phyloP scores from a whole-genome alignment of 225 moss, liverwort and hornwort species.

The Polytrichum formosum region DNA sequence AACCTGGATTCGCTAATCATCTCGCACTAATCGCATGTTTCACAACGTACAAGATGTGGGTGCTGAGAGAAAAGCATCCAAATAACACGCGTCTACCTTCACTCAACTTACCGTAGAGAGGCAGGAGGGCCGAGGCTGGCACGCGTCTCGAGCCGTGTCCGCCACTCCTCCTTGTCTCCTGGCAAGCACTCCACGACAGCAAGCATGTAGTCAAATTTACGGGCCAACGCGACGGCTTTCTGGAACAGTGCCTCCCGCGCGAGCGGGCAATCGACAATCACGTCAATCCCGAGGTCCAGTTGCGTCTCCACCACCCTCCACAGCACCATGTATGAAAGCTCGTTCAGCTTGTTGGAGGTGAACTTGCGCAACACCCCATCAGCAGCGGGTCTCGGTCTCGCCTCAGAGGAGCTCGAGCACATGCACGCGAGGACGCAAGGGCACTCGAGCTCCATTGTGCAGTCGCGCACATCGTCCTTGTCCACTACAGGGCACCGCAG shows the following conservation, averaged over 20 bases:
- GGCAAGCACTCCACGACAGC: constrained; percentile 63
- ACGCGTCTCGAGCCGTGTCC: constrained; percentile 49
- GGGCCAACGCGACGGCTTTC: constrained; percentile 25
- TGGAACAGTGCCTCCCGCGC: constrained; percentile 46
- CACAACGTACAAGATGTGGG: too few species aligned
- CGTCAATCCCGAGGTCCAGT: constrained; percentile 47
- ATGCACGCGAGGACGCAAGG: constrained; percentile 38
- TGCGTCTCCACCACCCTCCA: constrained; percentile 67
- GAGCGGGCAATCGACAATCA: constrained; percentile 68
- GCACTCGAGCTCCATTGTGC: constrained; percentile 51
- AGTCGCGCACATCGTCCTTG: constrained; percentile 77
- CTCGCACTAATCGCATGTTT: too few species aligned
- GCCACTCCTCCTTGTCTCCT: constrained; percentile 43
- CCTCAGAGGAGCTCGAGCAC: constrained; percentile 29
- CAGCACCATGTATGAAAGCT: constrained; percentile 61
- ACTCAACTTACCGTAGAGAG: constrained; percentile 26
- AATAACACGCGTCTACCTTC: background rate
- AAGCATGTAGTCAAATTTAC: constrained; percentile 22
- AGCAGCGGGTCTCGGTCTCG: too few species aligned
- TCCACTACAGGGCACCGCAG: constrained; percentile 61
- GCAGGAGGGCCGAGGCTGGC: constrained; percentile 33
- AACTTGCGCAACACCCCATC: constrained; percentile 14
- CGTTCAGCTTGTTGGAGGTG: constrained; percentile 51
- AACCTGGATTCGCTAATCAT: too few species aligned
- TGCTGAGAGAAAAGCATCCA: too few species aligned